These are phyloP conservation scores for Diaporthe citri DNA, from an alignment of 2,329 filamentous ascomycete genomes.

Conservation along the genomic window DNA sequence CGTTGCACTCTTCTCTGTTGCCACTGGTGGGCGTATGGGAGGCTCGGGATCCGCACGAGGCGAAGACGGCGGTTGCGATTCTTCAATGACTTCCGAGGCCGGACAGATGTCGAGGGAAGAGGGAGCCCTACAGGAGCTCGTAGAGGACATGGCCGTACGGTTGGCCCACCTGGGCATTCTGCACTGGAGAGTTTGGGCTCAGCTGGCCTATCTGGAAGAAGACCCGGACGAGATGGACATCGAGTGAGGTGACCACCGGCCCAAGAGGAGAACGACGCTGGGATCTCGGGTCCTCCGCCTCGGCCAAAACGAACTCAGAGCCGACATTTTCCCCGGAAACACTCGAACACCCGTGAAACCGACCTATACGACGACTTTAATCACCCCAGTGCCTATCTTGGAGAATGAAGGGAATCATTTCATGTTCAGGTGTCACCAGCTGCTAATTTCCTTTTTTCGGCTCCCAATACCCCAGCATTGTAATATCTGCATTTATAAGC, in stretches of 20 bases:
- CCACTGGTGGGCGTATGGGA: constrained; percentile 63
- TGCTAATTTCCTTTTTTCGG: neutral
- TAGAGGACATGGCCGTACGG: constrained; percentile 79
- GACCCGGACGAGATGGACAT: constrained; percentile 50
- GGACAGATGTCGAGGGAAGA: constrained; percentile 63
- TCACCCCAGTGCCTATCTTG: constrained; percentile 16
- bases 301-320: neutral
- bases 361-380: neutral
- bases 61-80: constrained; percentile 45
- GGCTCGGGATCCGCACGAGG: constrained; percentile 50
- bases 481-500: constrained; percentile 26
- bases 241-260: constrained; percentile 17
- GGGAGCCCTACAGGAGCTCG: constrained; percentile 50
- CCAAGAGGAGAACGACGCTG: neutral
- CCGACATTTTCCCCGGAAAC: neutral
- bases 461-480: constrained; percentile 36
- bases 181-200: constrained; percentile 91
- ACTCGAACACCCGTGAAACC: neutral
- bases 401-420: neutral
- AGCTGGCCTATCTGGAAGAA: constrained; percentile 73
- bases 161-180: constrained; percentile 86
- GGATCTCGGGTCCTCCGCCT: neutral
- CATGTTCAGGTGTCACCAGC: neutral
- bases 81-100: constrained; percentile 41
- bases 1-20: constrained; percentile 66